Evolutionary conservation across 495 filamentous ascomycete genomes (phyloP).

Genomic region (Aspergillus ostianus): DNA sequence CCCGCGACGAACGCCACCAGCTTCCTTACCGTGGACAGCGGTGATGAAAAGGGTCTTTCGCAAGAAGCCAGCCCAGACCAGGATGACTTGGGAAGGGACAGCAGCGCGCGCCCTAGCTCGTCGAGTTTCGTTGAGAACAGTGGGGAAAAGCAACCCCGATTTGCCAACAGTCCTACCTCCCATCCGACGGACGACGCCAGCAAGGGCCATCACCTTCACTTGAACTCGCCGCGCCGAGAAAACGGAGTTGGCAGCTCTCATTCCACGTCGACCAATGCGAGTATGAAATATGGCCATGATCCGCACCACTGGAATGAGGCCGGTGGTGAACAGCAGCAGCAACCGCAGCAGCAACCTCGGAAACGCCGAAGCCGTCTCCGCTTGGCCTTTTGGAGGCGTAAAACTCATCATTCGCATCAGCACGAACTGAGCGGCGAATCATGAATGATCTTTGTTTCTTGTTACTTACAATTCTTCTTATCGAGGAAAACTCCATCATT

Average conservation of each 20-base stretch:
- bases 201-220: conserved; percentile 25
- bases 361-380: conserved; percentile 44
- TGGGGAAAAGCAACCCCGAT: background rate
- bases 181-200: conserved; percentile 24
- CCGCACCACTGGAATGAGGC: conserved; percentile 11
- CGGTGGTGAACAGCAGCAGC: conserved; percentile 17
- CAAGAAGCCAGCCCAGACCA: conserved; percentile 32
- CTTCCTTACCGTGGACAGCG: conserved; percentile 48
- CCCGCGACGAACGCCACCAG: conserved; percentile 54
- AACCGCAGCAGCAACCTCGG: conserved; percentile 25
- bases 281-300: conserved; percentile 23
- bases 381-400: conserved; percentile 48
- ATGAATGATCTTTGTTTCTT: conserved; percentile 23
- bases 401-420: conserved; percentile 30
- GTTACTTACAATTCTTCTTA: conserved; percentile 1
- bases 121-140: conserved; percentile 9
- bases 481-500: conserved; percentile 2
- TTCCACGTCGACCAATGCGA: conserved; percentile 32
- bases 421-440: conserved; percentile 40
- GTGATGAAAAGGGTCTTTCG: conserved; percentile 40
- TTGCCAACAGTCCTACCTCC: conserved; percentile 13
- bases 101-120: conserved; percentile 14
- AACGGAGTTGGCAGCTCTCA: conserved; percentile 27
- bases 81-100: conserved; percentile 14
- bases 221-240: conserved; percentile 25